Percentiles rank a stretch among this genome's conserved stretches.
Conservation (phyloP, 2,329 filamentous ascomycete species). For the Periconia sp. region DNA sequence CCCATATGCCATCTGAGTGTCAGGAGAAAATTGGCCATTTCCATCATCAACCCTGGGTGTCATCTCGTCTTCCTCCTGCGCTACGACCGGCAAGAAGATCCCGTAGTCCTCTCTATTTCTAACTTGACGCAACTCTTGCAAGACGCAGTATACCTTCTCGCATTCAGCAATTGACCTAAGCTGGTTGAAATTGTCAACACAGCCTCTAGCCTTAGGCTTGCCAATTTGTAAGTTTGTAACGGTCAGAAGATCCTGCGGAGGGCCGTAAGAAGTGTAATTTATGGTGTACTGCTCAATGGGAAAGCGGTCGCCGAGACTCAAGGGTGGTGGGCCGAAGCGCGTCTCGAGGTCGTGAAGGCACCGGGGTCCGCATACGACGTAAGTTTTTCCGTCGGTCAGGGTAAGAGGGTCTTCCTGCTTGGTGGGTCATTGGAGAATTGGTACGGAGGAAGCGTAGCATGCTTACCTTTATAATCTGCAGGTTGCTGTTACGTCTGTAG, state of each 20-base stretch:
- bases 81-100: conserved; percentile 17
- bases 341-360: conserved; percentile 16
- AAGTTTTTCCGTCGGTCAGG: conserved; percentile 35
- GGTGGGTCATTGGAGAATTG: neutral
- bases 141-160: conserved; percentile 6
- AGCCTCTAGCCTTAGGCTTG: too few species aligned
- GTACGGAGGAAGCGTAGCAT: conserved; percentile 5
- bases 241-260: conserved; percentile 21
- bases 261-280: conserved; percentile 34
- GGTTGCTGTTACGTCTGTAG: conserved; percentile 10
- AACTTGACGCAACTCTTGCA: conserved; percentile 18
- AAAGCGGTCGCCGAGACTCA: too few species aligned
- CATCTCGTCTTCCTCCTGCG: conserved; percentile 13
- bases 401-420: conserved; percentile 24
- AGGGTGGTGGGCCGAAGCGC: conserved; percentile 6
- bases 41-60: conserved; percentile 1
- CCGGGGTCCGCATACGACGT: too few species aligned
- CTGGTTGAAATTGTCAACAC: too few species aligned
- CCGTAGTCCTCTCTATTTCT: conserved; percentile 20
- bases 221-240: too few species aligned
- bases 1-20: conserved; percentile 27
- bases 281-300: conserved; percentile 31
- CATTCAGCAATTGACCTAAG: conserved; percentile 12
- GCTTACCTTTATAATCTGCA: conserved; percentile 34
- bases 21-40: conserved; percentile 3